Percentiles rank a stretch among this genome's conserved stretches.
phyloP scores from a whole-genome alignment of 331 rosid species.

The Acacia pycnantha region DNA sequence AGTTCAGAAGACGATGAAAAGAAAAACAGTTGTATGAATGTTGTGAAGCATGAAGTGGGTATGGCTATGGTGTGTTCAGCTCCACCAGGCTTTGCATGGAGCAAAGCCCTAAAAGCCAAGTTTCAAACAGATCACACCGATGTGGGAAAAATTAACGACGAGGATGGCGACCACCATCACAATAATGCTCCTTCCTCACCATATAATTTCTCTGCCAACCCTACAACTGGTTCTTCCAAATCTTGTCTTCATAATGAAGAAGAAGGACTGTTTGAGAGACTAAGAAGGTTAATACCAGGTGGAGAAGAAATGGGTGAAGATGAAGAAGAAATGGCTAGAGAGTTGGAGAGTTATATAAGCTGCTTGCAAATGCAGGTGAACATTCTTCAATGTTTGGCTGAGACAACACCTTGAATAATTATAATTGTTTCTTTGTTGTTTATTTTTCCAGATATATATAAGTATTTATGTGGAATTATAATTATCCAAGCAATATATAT shows the following conservation, averaged over 20 bases:
- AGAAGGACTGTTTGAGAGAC: slow-evolving; percentile 29
- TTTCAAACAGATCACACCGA: slow-evolving; percentile 30
- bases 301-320: slow-evolving; percentile 51
- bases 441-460: background rate
- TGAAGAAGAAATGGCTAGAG: slow-evolving; percentile 43
- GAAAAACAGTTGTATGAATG: background rate
- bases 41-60: slow-evolving; percentile 58
- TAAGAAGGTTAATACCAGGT: slow-evolving; percentile 65
- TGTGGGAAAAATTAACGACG: background rate
- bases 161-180: background rate
- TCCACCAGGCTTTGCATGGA: slow-evolving; percentile 57
- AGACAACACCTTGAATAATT: background rate
- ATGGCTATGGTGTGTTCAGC: slow-evolving; percentile 76
- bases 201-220: slow-evolving; percentile 5
- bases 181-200: background rate
- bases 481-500: background rate
- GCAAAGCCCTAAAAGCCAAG: slow-evolving; percentile 46
- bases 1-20: background rate
- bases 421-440: background rate
- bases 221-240: background rate
- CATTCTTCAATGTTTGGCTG: slow-evolving; percentile 56
- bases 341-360: slow-evolving; percentile 58
- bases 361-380: slow-evolving; percentile 77
- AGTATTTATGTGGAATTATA: background rate
- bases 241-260: background rate